phyloP scores from a whole-genome alignment of 306 rosid genomes.

The Luffa aegyptiaca region DNA sequence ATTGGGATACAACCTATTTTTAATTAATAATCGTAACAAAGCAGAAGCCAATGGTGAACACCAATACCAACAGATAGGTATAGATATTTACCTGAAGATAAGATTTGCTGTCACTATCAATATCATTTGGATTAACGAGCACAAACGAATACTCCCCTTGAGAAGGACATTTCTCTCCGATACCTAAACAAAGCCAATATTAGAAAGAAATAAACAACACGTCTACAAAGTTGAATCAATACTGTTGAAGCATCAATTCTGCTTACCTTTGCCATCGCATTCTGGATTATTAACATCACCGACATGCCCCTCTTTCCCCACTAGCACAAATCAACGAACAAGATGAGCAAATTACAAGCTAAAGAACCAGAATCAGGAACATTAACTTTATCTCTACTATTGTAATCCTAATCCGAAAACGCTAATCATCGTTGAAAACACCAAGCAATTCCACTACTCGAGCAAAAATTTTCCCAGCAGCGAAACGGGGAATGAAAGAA shows the following conservation, averaged over 20 bases:
- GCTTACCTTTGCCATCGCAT: neutral
- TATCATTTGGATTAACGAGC: constrained; percentile 68
- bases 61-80: neutral
- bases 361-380: neutral
- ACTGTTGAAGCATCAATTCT: neutral
- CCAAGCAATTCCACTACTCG: neutral
- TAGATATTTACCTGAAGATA: constrained; percentile 52
- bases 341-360: neutral
- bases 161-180: constrained; percentile 13
- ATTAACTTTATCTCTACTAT: neutral
- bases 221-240: neutral
- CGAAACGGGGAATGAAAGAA: neutral
- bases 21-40: neutral
- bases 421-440: neutral
- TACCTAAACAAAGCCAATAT: constrained; percentile 12
- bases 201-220: neutral
- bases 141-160: constrained; percentile 17
- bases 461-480: neutral
- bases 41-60: neutral
- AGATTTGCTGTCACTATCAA: constrained; percentile 24
- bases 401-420: neutral
- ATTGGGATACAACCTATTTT: neutral
- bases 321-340: neutral
- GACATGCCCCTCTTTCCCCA: neutral
- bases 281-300: neutral